Percentiles rank a stretch among this genome's conserved stretches.
Evolutionary conservation across 73 alveolate genomes (phyloP).

Genomic region (Urostyla sp.): DNA sequence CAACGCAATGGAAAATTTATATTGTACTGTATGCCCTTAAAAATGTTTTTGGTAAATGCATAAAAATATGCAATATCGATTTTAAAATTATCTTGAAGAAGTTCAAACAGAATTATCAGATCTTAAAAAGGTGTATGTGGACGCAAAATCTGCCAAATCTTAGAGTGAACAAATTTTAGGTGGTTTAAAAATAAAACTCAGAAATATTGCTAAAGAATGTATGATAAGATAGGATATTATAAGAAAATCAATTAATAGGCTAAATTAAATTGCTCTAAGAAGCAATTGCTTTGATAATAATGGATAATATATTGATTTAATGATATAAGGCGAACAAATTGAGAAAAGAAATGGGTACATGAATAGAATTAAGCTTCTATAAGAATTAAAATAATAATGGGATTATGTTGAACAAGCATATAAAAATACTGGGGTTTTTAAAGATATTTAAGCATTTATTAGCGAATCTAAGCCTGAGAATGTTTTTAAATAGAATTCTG

Average conservation of each 20-base stretch:
- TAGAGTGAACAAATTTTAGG: background rate
- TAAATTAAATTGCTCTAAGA: background rate
- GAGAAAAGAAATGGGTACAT: too few relatives aligned
- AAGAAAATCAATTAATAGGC: background rate
- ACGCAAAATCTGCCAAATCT: background rate
- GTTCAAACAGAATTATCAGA: background rate
- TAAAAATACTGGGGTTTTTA: background rate
- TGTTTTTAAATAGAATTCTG: background rate
- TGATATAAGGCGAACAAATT: background rate
- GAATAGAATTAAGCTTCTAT: too few relatives aligned
- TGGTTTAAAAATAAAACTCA: background rate
- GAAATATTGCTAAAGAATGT: background rate
- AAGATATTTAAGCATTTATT: background rate
- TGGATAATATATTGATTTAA: background rate
- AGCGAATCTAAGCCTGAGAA: background rate
- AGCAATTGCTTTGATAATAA: background rate
- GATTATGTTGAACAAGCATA: background rate
- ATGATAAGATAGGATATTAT: background rate
- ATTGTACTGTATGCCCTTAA: constrained; percentile 5
- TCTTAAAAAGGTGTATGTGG: background rate
- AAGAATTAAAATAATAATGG: too few relatives aligned
- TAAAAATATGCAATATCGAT: background rate
- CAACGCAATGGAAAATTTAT: background rate
- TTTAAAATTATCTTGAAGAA: background rate
- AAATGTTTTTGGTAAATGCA: background rate